phyloP scores from a whole-genome alignment of 1,139 yeast species.

The Ashbya aceris region DNA sequence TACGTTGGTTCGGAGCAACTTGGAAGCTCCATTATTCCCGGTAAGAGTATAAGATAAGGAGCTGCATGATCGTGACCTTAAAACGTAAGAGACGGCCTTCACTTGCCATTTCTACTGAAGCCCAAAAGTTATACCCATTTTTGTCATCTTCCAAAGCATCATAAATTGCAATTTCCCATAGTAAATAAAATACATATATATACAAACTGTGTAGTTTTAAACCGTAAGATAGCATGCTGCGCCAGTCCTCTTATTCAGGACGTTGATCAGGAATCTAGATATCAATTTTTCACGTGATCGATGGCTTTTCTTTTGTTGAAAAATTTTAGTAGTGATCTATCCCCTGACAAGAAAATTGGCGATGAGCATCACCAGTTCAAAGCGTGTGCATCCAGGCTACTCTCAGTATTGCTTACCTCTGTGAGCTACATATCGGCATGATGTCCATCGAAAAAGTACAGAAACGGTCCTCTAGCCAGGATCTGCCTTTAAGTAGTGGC shows the following conservation, averaged over 20 bases:
- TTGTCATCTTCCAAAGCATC: too few species aligned
- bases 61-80: too few species aligned
- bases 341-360: neutral
- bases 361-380: neutral
- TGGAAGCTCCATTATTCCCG: constrained; percentile 28
- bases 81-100: too few species aligned
- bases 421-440: constrained; percentile 13
- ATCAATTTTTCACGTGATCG: too few species aligned
- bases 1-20: constrained; percentile 57
- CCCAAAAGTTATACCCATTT: too few species aligned
- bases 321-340: neutral
- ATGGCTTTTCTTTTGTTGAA: neutral
- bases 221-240: too few species aligned
- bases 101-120: too few species aligned
- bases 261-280: too few species aligned
- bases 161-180: too few species aligned
- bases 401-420: neutral
- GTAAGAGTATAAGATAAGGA: constrained; percentile 20
- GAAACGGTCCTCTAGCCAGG: constrained; percentile 4
- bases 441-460: constrained; percentile 26
- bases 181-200: too few species aligned
- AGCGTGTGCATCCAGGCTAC: neutral
- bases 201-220: too few species aligned
- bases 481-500: constrained; percentile 1
- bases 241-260: too few species aligned